Percentiles rank a stretch among this genome's conserved stretches.
Evolutionary conservation across 2,329 filamentous ascomycete species (phyloP).

Genomic region (Arthroderma uncinatum): DNA sequence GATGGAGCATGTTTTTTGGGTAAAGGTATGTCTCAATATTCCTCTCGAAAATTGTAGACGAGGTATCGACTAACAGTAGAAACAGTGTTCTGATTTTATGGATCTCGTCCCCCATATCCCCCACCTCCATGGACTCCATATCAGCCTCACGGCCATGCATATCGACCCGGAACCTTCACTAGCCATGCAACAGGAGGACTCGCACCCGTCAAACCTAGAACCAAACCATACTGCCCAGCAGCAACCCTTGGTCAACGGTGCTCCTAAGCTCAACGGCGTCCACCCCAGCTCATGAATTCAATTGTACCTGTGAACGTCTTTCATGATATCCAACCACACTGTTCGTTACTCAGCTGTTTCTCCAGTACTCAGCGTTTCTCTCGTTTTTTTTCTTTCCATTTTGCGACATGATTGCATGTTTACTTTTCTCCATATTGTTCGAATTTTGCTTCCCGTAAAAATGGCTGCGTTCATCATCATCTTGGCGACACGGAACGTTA

Average conservation of each 20-base stretch:
- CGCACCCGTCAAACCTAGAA: conserved; percentile 19
- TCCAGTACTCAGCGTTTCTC: background rate
- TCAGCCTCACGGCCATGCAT: conserved; percentile 33
- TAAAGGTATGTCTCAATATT: conserved; percentile 31
- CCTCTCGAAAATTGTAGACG: background rate
- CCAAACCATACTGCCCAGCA: background rate
- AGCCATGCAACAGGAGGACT: conserved; percentile 16
- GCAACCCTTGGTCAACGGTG: background rate
- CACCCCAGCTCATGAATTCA: background rate
- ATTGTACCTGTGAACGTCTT: background rate
- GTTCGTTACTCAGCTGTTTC: background rate
- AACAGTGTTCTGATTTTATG: conserved; percentile 40
- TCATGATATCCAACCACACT: background rate
- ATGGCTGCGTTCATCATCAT: background rate
- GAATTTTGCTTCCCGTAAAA: background rate
- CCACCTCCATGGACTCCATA: conserved; percentile 35
- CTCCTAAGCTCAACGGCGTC: background rate
- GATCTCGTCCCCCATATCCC: conserved; percentile 39
- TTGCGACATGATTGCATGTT: background rate
- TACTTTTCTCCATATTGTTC: background rate
- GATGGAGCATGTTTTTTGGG: conserved; percentile 43
- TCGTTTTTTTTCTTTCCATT: background rate
- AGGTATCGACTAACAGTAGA: conserved; percentile 14
- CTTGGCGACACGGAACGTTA: conserved; percentile 2
- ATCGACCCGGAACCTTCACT: conserved; percentile 28